Percentiles rank a stretch among this genome's conserved stretches.
These are phyloP conservation scores for Malus sylvestris DNA, from an alignment of 306 rosid species.

Conservation along the genomic window DNA sequence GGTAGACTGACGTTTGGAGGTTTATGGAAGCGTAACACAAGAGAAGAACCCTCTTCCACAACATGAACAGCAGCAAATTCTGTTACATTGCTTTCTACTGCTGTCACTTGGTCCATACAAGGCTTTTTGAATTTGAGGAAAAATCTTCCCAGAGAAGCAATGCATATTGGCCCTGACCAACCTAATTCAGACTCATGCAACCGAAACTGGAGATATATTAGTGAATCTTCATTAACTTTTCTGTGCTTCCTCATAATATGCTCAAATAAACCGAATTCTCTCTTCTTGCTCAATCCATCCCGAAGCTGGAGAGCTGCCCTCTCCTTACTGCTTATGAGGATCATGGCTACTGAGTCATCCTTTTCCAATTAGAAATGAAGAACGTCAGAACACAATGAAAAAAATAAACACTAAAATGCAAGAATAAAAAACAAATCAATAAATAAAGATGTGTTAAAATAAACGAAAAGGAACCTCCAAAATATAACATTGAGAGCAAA, in stretches of 20 bases:
- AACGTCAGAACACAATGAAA: not conserved
- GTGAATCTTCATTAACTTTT: conserved; percentile 47
- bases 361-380: conserved; percentile 24
- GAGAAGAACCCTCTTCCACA: conserved; percentile 84
- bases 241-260: conserved; percentile 65
- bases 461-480: conserved; percentile 2
- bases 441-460: not conserved
- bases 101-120: conserved; percentile 28
- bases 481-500: conserved; percentile 19
- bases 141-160: conserved; percentile 88
- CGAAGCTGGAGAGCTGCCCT: conserved; percentile 46
- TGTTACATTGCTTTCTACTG: conserved; percentile 30
- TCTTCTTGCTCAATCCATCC: conserved; percentile 47
- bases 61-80: conserved; percentile 75
- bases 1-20: conserved; percentile 80
- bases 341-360: conserved; percentile 61
- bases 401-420: not conserved
- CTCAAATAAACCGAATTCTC: conserved; percentile 69
- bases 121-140: conserved; percentile 75
- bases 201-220: conserved; percentile 52
- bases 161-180: conserved; percentile 95
- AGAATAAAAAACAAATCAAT: not conserved
- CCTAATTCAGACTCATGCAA: conserved; percentile 50
- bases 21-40: conserved; percentile 62
- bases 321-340: conserved; percentile 53